Evolutionary conservation across 2,329 filamentous ascomycete genomes (phyloP).

Genomic region (Exophiala spinifera): DNA sequence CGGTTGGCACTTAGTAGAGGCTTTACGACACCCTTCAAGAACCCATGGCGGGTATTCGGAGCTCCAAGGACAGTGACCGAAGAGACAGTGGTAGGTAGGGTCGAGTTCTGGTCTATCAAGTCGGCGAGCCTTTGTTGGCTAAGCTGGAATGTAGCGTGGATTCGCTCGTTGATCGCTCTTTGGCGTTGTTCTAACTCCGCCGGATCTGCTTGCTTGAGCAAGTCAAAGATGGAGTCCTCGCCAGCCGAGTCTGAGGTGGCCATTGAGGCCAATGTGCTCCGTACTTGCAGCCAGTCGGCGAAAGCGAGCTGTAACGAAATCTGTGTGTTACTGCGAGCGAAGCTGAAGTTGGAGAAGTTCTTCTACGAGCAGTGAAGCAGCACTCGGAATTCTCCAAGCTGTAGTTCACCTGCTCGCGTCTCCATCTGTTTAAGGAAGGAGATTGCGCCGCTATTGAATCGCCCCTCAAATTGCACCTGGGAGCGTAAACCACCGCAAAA

Average conservation of each 20-base stretch:
- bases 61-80: constrained; percentile 81
- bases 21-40: constrained; percentile 76
- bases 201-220: constrained; percentile 44
- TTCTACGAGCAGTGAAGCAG: too few species aligned
- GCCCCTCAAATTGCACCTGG: too few species aligned
- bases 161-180: constrained; percentile 58
- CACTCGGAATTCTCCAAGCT: too few species aligned
- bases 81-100: constrained; percentile 82
- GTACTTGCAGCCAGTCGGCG: background rate
- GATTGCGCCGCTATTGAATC: too few species aligned
- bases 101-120: constrained; percentile 75
- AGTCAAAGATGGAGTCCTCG: constrained; percentile 25
- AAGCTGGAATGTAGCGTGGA: constrained; percentile 58
- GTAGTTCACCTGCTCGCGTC: too few species aligned
- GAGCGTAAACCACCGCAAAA: too few species aligned
- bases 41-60: constrained; percentile 74
- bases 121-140: constrained; percentile 63
- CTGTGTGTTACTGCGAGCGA: background rate
- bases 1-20: constrained; percentile 70
- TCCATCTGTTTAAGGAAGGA: too few species aligned
- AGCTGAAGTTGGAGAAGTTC: too few species aligned
- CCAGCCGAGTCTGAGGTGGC: constrained; percentile 8
- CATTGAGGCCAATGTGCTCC: constrained; percentile 11
- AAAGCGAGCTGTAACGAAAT: too few species aligned
- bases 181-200: constrained; percentile 59